Evolutionary conservation across 495 filamentous ascomycete genomes (phyloP), one percentile per base, ranked within the genome.

Genomic region (Penicillium silybi): DNA sequence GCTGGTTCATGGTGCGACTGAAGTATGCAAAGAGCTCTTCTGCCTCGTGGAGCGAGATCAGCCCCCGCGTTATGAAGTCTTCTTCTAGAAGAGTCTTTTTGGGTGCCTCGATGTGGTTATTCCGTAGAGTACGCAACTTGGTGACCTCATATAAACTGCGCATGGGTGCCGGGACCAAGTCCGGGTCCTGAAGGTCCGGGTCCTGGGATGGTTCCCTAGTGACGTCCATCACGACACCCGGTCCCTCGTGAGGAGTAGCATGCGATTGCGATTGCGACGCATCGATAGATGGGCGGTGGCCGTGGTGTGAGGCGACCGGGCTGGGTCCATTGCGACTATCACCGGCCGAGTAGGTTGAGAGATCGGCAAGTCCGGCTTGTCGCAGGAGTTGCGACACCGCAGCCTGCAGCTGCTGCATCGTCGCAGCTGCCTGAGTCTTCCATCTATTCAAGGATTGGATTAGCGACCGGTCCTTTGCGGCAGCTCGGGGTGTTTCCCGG

Each of bases 121-220:
- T 72, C n/a, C 78, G 63, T 46, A 82, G 51, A 38, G 80, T 76
- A 25, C 78, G 71, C 45, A 83, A 62, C 39, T 79, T 82, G 6
- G 80, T 83, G 25, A 83, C 80, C 52, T 83, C 80, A 57, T 81
- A 84, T 19, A 84, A 59, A 63, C 77, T 81, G 46, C 77, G 73
- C 78, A 84, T 82, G 0, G 80, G 80, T 5, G 77, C 79, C 1
- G 78, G 68, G 23, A 82, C 76, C 29, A 82, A 47, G 8, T 72
- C 70, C 17, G 72, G 67, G 45, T 71, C 69, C 39, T 77, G 75
- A 13, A 75, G 58, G 47, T 74, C 69, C n/a, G 69, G 72, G 25
- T 81, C 79, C 45, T 75, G 76, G 4, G 78, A 80, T 13, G 70
- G 69, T 29, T 82, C 80, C 57, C 78, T 66, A 13, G 79, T 80